Evolutionary conservation across 495 filamentous ascomycete species (phyloP).

Genomic region (Penicillium odoratum): DNA sequence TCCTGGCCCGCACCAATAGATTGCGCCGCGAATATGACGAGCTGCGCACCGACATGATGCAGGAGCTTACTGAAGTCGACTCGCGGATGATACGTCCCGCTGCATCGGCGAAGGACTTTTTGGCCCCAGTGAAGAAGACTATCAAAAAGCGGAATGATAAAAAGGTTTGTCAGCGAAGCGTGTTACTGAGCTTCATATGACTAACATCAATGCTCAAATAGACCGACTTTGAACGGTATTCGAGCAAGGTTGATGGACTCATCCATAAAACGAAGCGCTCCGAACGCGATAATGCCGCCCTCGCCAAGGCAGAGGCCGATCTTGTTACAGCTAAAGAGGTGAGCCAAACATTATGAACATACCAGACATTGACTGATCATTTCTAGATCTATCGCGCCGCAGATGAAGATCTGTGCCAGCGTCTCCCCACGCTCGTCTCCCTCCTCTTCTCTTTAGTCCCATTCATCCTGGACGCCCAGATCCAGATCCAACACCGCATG

Average conservation of each 20-base stretch:
- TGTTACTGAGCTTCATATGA: background rate
- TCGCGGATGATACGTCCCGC: constrained; percentile 70
- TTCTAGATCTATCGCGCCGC: constrained; percentile 73
- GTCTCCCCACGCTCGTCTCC: constrained; percentile 71
- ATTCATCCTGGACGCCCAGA: constrained; percentile 69
- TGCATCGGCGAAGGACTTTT: constrained; percentile 64
- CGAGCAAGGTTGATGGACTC: constrained; percentile 69
- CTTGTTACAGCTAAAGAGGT: constrained; percentile 67
- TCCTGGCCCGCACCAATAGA: constrained; percentile 64
- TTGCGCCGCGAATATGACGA: constrained; percentile 72
- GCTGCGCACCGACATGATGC: constrained; percentile 69
- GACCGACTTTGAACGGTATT: constrained; percentile 82
- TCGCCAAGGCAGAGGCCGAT: constrained; percentile 80
- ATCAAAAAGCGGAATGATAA: constrained; percentile 92
- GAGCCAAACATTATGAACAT: constrained; percentile 16
- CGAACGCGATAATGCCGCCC: constrained; percentile 72
- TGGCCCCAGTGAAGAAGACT: constrained; percentile 79
- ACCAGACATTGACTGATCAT: constrained; percentile 1
- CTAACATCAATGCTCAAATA: constrained; percentile 6
- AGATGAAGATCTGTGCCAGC: constrained; percentile 76
- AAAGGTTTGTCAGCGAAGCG: constrained; percentile 50
- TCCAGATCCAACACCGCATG: constrained; percentile 80
- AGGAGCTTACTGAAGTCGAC: constrained; percentile 75
- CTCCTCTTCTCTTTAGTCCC: constrained; percentile 79
- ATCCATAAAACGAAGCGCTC: constrained; percentile 69